Conservation (phyloP, 2,329 filamentous ascomycete genomes). For the Fusarium heterosporum region DNA sequence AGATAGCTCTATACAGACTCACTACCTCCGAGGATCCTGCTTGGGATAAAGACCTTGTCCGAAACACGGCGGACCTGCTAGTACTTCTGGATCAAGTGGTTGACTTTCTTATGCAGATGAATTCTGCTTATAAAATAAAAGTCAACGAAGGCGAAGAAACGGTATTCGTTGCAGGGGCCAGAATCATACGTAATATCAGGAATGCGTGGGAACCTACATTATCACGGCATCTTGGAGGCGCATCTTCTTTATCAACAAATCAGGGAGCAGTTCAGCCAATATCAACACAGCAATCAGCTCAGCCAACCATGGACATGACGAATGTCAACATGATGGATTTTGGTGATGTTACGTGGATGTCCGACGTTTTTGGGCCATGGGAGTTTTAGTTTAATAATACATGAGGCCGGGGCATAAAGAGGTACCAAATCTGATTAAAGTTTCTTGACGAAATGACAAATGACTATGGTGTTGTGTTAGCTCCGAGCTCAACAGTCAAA, state of each 20-base stretch:
- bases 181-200: constrained; percentile 52
- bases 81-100: constrained; percentile 51
- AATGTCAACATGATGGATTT: constrained; percentile 49
- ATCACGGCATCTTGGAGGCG: constrained; percentile 45
- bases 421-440: constrained; percentile 1
- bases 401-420: not conserved
- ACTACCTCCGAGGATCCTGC: constrained; percentile 54
- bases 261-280: constrained; percentile 37
- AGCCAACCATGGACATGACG: constrained; percentile 35
- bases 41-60: constrained; percentile 56
- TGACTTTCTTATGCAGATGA: constrained; percentile 48
- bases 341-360: constrained; percentile 54
- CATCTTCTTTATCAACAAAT: constrained; percentile 48
- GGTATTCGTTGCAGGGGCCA: constrained; percentile 51
- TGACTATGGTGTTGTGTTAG: not conserved
- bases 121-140: constrained; percentile 46
- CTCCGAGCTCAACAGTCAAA: not conserved
- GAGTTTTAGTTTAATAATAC: constrained; percentile 45
- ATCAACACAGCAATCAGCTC: constrained; percentile 19
- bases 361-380: constrained; percentile 54
- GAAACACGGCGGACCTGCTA: constrained; percentile 52
- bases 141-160: constrained; percentile 47
- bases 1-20: constrained; percentile 55
- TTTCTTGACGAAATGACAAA: not conserved
- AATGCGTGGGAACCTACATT: constrained; percentile 53